These are phyloP conservation scores for Tylopilus balloui DNA, from an alignment of 768 basidiomycete genomes.

Conservation along the genomic window DNA sequence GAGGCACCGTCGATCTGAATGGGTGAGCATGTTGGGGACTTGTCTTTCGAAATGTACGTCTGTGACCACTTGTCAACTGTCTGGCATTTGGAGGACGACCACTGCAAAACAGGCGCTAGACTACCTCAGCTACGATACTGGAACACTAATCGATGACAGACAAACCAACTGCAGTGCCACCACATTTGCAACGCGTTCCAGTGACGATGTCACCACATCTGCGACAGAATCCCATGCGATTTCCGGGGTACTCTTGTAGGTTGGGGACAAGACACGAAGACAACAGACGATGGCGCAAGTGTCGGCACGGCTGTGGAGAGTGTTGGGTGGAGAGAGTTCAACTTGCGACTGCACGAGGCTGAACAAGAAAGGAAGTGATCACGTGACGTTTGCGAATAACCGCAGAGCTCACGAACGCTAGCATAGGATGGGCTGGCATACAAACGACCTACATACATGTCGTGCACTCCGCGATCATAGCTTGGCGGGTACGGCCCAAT, in stretches of 20 bases:
- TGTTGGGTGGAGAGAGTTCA: conserved; percentile 5
- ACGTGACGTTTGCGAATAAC: conserved; percentile 14
- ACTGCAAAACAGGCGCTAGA: conserved; percentile 65
- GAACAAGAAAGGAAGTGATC: conserved; percentile 9
- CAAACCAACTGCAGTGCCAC: conserved; percentile 75
- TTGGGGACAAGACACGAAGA: background rate
- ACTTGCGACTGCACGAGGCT: conserved; percentile 10
- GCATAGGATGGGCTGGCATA: background rate
- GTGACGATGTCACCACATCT: conserved; percentile 81
- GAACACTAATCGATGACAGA: conserved; percentile 14
- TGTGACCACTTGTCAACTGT: conserved; percentile 72
- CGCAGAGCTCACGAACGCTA: too few relatives aligned
- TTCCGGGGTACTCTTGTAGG: background rate
- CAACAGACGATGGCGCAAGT: background rate
- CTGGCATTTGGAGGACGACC: conserved; percentile 42
- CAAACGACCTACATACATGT: background rate
- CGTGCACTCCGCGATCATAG: conserved; percentile 17
- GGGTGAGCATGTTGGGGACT: conserved; percentile 39
- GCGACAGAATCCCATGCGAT: conserved; percentile 75
- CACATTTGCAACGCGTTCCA: conserved; percentile 71
- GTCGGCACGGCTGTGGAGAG: background rate
- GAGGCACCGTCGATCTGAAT: conserved; percentile 19
- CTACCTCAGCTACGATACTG: conserved; percentile 13
- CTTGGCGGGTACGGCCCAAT: conserved; percentile 41
- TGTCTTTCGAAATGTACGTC: conserved; percentile 62